A percentile compares a stretch with the other conserved stretches of the same genome.
Evolutionary conservation across 179 eudicot genomes (phyloP).

Genomic region (Spinacia oleracea): DNA sequence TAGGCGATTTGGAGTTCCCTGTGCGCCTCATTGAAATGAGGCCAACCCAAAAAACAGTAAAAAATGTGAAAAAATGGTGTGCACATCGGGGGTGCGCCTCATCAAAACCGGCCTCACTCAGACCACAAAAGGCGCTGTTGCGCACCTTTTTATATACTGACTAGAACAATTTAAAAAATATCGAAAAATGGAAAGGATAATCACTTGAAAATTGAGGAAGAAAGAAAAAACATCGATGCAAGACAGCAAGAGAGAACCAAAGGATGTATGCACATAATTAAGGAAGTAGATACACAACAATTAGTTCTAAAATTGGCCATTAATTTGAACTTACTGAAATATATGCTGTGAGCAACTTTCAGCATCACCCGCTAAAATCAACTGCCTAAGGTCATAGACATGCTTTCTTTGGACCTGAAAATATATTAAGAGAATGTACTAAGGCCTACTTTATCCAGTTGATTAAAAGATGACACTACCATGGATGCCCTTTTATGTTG

Average conservation of each 20-base stretch:
- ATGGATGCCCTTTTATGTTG: slow-evolving; percentile 3
- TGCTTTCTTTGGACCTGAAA: slow-evolving; percentile 95
- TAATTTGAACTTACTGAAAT: slow-evolving; percentile 63
- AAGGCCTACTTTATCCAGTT: background rate
- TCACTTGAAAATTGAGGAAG: background rate
- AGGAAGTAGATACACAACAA: background rate
- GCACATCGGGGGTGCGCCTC: too few species aligned
- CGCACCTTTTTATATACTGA: too few species aligned
- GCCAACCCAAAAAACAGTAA: too few species aligned
- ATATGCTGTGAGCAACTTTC: slow-evolving; percentile 78
- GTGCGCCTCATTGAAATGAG: too few species aligned
- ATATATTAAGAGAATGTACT: slow-evolving; percentile 7
- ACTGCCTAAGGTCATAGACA: slow-evolving; percentile 87
- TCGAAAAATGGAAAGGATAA: background rate
- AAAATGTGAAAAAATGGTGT: too few species aligned
- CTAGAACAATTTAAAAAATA: background rate
- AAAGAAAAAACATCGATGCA: slow-evolving; percentile 4
- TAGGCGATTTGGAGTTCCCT: too few species aligned
- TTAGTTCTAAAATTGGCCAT: background rate
- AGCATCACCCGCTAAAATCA: slow-evolving; percentile 77
- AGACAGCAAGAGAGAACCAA: background rate
- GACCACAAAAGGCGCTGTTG: too few species aligned
- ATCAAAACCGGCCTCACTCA: too few species aligned
- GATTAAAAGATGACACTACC: background rate
- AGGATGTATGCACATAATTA: background rate